Percentiles rank a stretch among this genome's conserved stretches.
Conservation (phyloP, 2,329 filamentous ascomycete genomes). For the Saccharata proteae region DNA sequence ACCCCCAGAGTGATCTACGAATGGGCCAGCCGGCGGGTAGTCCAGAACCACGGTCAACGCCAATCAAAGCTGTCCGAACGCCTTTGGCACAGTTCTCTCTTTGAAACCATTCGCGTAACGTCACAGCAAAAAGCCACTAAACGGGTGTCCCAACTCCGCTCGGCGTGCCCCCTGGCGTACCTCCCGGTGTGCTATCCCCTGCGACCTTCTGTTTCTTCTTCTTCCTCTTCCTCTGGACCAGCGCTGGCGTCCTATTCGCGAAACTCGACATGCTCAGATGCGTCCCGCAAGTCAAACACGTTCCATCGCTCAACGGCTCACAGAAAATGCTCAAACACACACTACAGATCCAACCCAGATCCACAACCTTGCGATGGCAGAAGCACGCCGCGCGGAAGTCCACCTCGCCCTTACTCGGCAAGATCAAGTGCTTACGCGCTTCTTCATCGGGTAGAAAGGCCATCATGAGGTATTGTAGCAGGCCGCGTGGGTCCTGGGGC, state of each 20-base stretch:
- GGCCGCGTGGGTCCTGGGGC: conserved; percentile 39
- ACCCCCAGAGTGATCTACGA: no score
- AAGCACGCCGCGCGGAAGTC: conserved; percentile 99
- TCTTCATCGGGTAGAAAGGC: conserved; percentile 68
- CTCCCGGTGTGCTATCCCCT: conserved; percentile 16
- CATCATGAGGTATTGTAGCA: conserved; percentile 92
- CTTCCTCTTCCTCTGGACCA: conserved; percentile 24
- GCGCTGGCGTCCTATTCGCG: conserved; percentile 20
- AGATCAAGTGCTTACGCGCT: conserved; percentile 53
- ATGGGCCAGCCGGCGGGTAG: no score
- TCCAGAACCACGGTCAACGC: no score
- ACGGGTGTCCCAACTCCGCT: conserved; percentile 22
- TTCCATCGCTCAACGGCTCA: conserved; percentile 20
- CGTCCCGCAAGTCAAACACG: conserved; percentile 27
- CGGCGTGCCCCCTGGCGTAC: conserved; percentile 20
- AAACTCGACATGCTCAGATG: conserved; percentile 24
- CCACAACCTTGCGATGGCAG: conserved; percentile 82
- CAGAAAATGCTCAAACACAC: conserved; percentile 71
- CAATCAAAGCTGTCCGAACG: no score
- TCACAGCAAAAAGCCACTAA: no score
- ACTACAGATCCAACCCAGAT: conserved; percentile 89
- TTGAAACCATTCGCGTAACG: no score
- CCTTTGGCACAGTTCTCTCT: no score
- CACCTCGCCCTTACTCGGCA: conserved; percentile 72
- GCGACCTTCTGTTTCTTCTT: conserved; percentile 26